Evolutionary conservation across 2,329 filamentous ascomycete species (phyloP).

Genomic region (Trichophyton benhamiae): DNA sequence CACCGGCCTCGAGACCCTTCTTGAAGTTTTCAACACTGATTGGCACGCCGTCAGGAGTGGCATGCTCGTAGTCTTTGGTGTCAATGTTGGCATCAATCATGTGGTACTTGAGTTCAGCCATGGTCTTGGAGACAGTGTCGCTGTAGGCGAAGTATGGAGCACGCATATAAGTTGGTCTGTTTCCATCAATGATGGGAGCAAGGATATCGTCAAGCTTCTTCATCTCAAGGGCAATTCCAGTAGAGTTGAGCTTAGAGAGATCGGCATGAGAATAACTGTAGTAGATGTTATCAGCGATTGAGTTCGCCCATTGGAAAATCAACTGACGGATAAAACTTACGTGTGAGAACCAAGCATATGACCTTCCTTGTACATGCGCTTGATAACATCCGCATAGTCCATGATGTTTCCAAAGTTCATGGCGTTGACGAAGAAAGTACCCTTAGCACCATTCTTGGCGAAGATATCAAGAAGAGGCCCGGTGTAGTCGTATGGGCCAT

Average conservation of each 20-base stretch:
- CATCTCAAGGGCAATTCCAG: conserved; percentile 30
- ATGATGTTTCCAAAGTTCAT: conserved; percentile 7
- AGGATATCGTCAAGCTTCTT: conserved; percentile 30
- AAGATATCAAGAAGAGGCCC: conserved; percentile 56
- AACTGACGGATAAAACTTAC: conserved; percentile 16
- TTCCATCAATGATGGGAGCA: conserved; percentile 27
- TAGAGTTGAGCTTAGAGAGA: conserved; percentile 24
- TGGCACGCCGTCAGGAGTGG: not conserved
- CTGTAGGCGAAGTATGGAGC: conserved; percentile 33
- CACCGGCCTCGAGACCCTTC: not conserved
- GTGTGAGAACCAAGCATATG: conserved; percentile 39
- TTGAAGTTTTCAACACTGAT: conserved; percentile 2
- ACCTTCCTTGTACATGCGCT: conserved; percentile 26
- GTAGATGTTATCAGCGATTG: not conserved
- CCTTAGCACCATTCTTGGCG: conserved; percentile 50
- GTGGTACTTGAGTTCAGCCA: conserved; percentile 36
- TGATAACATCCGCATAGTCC: conserved; percentile 19
- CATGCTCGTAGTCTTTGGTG: conserved; percentile 32
- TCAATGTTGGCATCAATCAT: conserved; percentile 33
- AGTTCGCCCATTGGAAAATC: not conserved
- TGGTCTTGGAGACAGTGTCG: conserved; percentile 21
- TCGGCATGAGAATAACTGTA: conserved; percentile 30
- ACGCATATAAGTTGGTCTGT: conserved; percentile 38
- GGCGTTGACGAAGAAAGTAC: conserved; percentile 84
- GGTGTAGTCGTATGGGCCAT: conserved; percentile 65